A percentile compares a stretch with the other conserved stretches of the same genome.
Evolutionary conservation across 805 yeast genomes (phyloP).

Genomic region (Candida ovalis): DNA sequence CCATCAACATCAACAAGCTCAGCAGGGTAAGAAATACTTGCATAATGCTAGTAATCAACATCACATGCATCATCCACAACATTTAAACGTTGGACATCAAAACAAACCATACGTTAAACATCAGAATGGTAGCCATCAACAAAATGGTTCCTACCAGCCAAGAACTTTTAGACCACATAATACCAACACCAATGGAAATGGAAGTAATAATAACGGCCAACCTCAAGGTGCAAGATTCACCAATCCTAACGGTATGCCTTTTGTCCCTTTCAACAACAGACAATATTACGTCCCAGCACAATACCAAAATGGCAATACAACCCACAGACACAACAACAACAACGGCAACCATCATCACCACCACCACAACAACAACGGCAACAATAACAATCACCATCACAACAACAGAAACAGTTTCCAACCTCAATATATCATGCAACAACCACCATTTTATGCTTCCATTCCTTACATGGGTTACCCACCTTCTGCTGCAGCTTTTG

Average conservation of each 20-base stretch:
- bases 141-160: conserved; percentile 18
- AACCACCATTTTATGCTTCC: conserved; percentile 23
- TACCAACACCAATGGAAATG: conserved; percentile 4
- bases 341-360: conserved; percentile 11
- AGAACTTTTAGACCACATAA: conserved; percentile 20
- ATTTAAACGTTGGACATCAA: conserved; percentile 2
- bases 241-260: conserved; percentile 19
- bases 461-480: conserved; percentile 24
- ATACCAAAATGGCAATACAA: conserved; percentile 18
- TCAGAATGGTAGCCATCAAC: conserved; percentile 3
- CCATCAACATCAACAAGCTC: not conserved
- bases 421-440: conserved; percentile 21
- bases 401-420: conserved; percentile 17
- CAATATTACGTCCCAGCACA: conserved; percentile 22
- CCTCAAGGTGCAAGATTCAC: conserved; percentile 20
- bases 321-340: conserved; percentile 10
- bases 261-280: conserved; percentile 21
- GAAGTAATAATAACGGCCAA: not conserved
- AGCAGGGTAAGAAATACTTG: not conserved
- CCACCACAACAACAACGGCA: conserved; percentile 13
- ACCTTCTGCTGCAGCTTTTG: conserved; percentile 10
- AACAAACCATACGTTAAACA: conserved; percentile 13
- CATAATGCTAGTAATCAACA: conserved; percentile 4
- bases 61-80: conserved; percentile 6
- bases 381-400: conserved; percentile 5